Base-by-base conservation (phyloP, 1,139 yeast species). In the Tardiomyces blankii region DNA sequence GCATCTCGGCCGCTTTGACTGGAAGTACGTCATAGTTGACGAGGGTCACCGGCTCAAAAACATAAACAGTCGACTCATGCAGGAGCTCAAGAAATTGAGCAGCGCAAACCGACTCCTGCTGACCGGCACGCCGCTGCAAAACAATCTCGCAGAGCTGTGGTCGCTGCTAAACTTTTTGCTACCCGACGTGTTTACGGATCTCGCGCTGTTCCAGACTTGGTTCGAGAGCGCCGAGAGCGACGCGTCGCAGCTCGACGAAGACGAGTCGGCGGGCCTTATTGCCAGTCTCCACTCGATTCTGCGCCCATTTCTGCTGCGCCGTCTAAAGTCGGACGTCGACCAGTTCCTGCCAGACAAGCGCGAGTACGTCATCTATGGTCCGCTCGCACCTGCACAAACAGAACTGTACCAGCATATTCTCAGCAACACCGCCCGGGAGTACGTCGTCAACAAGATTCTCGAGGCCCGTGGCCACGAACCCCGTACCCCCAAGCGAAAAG, bases 51-150 rank as follows among this genome's bases (percentile, higher is more conserved):
- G 97, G 40, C 68, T 89, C 53, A 91, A 89, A 57, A 89, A 89
- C 59, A 75, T 80, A 54, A 80, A 88, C 54, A 84, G 95, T 60
- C 68, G 80, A 52, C 69, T 89, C 50, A 82, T 89, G 46, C 74
- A 74, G 46, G 79, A 80, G 50, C 70, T 89, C 53, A 88, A 86
- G 57, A 73, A 72, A 53, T 70, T 86, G 30, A 69, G 75, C 32
- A 56, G 68, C 4, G 70, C 71, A 3, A 89, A 89, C 58, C 69
- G 96, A 50, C 66, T 89, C 44, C 66, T 89, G 38, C 68, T 89
- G 14, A 89, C 97, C 0, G 97, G 97, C 16, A 89, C 98, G 0
- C 97, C 98, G 0, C 67, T 89, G 42, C 98, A 89, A 61, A 89
- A 89, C 60, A 89, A 88, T 58, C 67, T 89, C 47, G 76, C 82